phyloP scores from a whole-genome alignment of 164 flowering plant species.

The Berberis vulgaris region DNA sequence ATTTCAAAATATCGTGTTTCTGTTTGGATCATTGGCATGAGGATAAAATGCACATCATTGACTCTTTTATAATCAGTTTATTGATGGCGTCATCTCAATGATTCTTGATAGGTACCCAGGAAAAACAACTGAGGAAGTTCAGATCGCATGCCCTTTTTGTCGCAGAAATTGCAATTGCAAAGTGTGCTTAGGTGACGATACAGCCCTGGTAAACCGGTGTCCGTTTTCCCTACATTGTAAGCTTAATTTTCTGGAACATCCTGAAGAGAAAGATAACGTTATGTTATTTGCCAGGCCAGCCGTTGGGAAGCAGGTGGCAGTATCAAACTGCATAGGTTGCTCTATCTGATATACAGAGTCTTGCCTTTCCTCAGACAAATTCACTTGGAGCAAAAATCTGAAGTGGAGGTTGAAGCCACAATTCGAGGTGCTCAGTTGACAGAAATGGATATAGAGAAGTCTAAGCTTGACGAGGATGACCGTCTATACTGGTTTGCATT shows the following conservation, averaged over 20 bases:
- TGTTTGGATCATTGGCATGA: too few species aligned
- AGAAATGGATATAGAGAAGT: conserved; percentile 30
- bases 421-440: conserved; percentile 37
- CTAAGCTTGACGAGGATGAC: conserved; percentile 51
- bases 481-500: conserved; percentile 28
- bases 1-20: too few species aligned
- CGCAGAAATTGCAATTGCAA: conserved; percentile 74
- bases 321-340: conserved; percentile 38
- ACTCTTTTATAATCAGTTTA: too few species aligned
- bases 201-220: conserved; percentile 22
- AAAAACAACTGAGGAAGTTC: conserved; percentile 37
- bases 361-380: conserved; percentile 61
- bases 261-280: too few species aligned
- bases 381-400: conserved; percentile 49
- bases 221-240: neutral
- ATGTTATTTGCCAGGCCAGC: conserved; percentile 23
- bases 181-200: conserved; percentile 42
- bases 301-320: conserved; percentile 25
- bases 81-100: too few species aligned
- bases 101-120: conserved; percentile 49
- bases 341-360: conserved; percentile 44
- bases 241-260: neutral
- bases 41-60: too few species aligned
- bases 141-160: conserved; percentile 57
- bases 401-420: conserved; percentile 40